Evolutionary conservation across 441 rosid species (phyloP).

Genomic region (Daphne laureola): DNA sequence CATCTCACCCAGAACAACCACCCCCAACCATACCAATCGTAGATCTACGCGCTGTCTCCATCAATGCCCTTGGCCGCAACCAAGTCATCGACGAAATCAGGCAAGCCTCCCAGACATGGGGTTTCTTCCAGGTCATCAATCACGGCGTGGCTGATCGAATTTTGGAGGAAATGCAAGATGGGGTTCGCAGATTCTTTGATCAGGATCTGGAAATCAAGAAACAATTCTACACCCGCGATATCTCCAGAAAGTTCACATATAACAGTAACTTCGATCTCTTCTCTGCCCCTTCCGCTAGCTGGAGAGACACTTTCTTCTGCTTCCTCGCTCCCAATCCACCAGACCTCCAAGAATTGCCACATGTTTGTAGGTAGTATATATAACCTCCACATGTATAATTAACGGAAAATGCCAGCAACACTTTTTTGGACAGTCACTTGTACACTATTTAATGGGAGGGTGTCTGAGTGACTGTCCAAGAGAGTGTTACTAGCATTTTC

Average conservation of each 20-base stretch:
- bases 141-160: conserved; percentile 30
- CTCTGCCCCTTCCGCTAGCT: conserved; percentile 22
- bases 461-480: too few relatives aligned
- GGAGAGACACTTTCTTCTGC: conserved; percentile 31
- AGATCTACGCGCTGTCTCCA: conserved; percentile 19
- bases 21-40: conserved; percentile 22
- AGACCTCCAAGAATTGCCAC: conserved; percentile 28
- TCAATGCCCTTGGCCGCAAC: conserved; percentile 6
- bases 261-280: conserved; percentile 34
- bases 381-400: too few relatives aligned
- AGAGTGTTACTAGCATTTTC: too few relatives aligned
- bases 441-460: too few relatives aligned
- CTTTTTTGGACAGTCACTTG: too few relatives aligned
- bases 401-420: too few relatives aligned
- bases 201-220: conserved; percentile 27
- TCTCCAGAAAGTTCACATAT: conserved; percentile 15
- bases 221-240: conserved; percentile 23
- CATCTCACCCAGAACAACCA: neutral
- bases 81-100: conserved; percentile 11
- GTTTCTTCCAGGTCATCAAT: conserved; percentile 29
- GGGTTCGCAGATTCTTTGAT: conserved; percentile 27
- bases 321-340: conserved; percentile 34
- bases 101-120: conserved; percentile 26
- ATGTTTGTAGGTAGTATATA: conserved; percentile 27
- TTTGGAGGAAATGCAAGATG: conserved; percentile 26